These are phyloP conservation scores for Cladophialophora chaetospira DNA, from an alignment of 2,329 filamentous ascomycete species.

Conservation along the genomic window DNA sequence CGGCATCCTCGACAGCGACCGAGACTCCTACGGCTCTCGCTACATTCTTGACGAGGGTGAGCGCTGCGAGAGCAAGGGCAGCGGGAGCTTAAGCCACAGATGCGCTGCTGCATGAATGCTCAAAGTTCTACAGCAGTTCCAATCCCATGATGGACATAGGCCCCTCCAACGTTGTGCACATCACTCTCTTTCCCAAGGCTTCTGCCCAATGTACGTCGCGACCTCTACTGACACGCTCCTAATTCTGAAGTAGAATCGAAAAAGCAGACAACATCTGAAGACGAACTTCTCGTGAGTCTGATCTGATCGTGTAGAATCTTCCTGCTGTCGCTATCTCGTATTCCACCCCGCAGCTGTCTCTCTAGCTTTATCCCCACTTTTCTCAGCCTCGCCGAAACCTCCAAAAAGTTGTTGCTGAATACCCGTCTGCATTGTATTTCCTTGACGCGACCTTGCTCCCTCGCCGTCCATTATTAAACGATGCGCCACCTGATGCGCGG, in stretches of 20 bases:
- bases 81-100: neutral
- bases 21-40: slow-evolving; percentile 20
- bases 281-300: no score
- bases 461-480: slow-evolving; percentile 14
- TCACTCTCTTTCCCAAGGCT: no score
- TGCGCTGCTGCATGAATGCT: neutral
- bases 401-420: neutral
- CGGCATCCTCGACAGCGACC: slow-evolving; percentile 6
- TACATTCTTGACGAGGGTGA: slow-evolving; percentile 22
- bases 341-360: neutral
- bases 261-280: no score
- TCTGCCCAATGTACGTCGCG: no score
- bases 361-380: neutral
- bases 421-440: neutral
- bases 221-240: no score
- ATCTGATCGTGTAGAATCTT: neutral
- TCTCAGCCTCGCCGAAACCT: slow-evolving; percentile 5
- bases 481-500: slow-evolving; percentile 23
- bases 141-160: neutral
- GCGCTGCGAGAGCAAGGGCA: slow-evolving; percentile 21
- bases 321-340: neutral
- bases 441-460: slow-evolving; percentile 3
- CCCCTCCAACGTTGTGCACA: no score
- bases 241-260: no score
- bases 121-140: neutral